phyloP scores from a whole-genome alignment of 2,329 filamentous ascomycete genomes.

The Monilinia laxa region DNA sequence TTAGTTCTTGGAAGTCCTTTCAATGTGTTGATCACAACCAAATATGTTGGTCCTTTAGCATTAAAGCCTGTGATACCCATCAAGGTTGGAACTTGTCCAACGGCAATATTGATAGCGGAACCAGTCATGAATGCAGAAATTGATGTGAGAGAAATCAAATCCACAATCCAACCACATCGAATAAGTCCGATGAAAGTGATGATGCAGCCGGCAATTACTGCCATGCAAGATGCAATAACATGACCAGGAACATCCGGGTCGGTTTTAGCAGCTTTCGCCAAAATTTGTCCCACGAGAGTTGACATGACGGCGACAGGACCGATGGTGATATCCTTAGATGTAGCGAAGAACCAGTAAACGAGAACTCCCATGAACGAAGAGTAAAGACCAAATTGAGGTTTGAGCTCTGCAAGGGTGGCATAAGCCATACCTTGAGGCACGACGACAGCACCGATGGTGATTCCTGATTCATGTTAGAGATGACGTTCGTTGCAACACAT shows the following conservation, averaged over 20 bases:
- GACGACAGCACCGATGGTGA: slow-evolving; percentile 72
- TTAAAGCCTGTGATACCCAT: slow-evolving; percentile 72
- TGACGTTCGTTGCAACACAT: not conserved
- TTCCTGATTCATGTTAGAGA: slow-evolving; percentile 45
- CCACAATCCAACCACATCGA: slow-evolving; percentile 84
- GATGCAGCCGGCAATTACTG: slow-evolving; percentile 74
- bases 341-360: slow-evolving; percentile 97
- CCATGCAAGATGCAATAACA: slow-evolving; percentile 74
- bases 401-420: slow-evolving; percentile 77
- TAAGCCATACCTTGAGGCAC: slow-evolving; percentile 99
- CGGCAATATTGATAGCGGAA: slow-evolving; percentile 83
- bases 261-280: slow-evolving; percentile 59
- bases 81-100: slow-evolving; percentile 78
- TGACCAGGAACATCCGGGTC: slow-evolving; percentile 60
- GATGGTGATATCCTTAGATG: slow-evolving; percentile 97
- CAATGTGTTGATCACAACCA: slow-evolving; percentile 78
- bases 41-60: slow-evolving; percentile 75
- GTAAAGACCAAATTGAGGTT: slow-evolving; percentile 81
- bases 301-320: slow-evolving; percentile 97
- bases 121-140: slow-evolving; percentile 97
- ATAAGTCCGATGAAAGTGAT: slow-evolving; percentile 76
- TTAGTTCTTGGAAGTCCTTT: slow-evolving; percentile 65
- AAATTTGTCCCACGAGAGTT: slow-evolving; percentile 80
- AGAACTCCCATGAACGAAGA: slow-evolving; percentile 95
- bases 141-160: slow-evolving; percentile 85